These are phyloP conservation scores for Iris macrosiphon DNA, from an alignment of 106 monocot species.

Conservation along the genomic window DNA sequence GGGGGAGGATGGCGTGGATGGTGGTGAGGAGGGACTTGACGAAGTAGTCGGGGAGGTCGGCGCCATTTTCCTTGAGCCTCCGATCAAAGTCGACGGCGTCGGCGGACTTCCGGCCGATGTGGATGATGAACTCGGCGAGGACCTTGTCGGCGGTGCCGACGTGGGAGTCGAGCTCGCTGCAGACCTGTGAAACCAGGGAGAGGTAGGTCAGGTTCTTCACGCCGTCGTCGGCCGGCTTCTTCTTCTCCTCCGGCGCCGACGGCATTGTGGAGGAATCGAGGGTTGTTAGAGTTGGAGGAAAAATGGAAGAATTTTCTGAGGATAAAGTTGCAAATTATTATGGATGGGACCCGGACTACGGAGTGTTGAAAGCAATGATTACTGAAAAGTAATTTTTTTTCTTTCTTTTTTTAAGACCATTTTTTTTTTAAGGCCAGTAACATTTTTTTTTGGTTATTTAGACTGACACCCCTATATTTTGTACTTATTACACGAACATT, in stretches of 20 bases:
- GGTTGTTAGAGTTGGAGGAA: too few species aligned
- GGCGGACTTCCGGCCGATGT: slow-evolving; percentile 43
- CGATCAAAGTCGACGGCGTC: slow-evolving; percentile 52
- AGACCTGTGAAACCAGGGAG: slow-evolving; percentile 60
- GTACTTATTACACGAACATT: too few species aligned
- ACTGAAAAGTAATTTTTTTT: too few species aligned
- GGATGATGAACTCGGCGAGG: slow-evolving; percentile 69
- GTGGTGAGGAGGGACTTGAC: slow-evolving; percentile 67
- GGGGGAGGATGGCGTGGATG: slow-evolving; percentile 72
- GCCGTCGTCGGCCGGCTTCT: slow-evolving; percentile 18
- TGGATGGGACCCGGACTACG: too few species aligned
- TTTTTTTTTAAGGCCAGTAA: too few species aligned
- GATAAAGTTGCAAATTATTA: too few species aligned
- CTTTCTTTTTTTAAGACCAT: too few species aligned
- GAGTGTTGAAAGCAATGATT: too few species aligned
- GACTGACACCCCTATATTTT: too few species aligned
- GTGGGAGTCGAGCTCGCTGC: slow-evolving; percentile 62
- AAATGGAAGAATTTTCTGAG: too few species aligned
- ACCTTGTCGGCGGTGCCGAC: slow-evolving; percentile 52
- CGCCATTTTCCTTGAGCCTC: slow-evolving; percentile 59
- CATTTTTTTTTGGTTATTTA: too few species aligned
- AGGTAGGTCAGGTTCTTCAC: slow-evolving; percentile 58
- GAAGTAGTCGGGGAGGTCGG: slow-evolving; percentile 73
- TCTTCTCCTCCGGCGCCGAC: not conserved
- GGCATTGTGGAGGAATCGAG: too few species aligned